Conservation (phyloP, 306 rosid genomes). For the Prunus campanulata region DNA sequence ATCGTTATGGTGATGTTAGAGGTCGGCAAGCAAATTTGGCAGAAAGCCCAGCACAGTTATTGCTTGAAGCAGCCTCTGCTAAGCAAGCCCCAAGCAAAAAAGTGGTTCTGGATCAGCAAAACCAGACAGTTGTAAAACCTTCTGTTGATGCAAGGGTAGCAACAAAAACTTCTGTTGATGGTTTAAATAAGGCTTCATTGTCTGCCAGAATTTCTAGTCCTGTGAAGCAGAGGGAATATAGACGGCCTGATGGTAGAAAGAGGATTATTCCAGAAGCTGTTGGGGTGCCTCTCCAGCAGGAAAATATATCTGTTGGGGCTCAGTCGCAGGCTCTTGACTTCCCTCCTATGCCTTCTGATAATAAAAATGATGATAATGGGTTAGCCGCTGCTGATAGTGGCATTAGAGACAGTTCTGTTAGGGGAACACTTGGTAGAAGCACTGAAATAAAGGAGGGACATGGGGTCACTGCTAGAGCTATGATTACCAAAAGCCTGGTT, state of each 20-base stretch:
- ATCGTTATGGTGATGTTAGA: slow-evolving; percentile 89
- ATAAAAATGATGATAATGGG: slow-evolving; percentile 49
- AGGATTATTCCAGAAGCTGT: slow-evolving; percentile 98
- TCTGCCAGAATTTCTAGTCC: slow-evolving; percentile 71
- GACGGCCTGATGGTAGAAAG: slow-evolving; percentile 95
- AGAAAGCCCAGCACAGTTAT: slow-evolving; percentile 91
- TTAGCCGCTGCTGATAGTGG: slow-evolving; percentile 42
- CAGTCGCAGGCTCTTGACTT: slow-evolving; percentile 64
- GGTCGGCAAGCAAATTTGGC: slow-evolving; percentile 85
- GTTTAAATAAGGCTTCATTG: slow-evolving; percentile 50
- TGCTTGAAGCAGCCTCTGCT: slow-evolving; percentile 88
- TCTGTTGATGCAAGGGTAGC: slow-evolving; percentile 36
- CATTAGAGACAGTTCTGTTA: slow-evolving; percentile 45
- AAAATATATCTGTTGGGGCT: slow-evolving; percentile 53
- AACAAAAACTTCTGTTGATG: slow-evolving; percentile 52
- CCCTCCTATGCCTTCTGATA: slow-evolving; percentile 54
- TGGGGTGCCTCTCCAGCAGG: slow-evolving; percentile 76
- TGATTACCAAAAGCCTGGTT: slow-evolving; percentile 76
- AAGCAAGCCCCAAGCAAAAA: slow-evolving; percentile 69
- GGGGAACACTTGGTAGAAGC: slow-evolving; percentile 51
- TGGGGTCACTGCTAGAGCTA: slow-evolving; percentile 84
- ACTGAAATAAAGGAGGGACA: slow-evolving; percentile 65
- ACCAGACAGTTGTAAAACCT: slow-evolving; percentile 48
- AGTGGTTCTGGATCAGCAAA: slow-evolving; percentile 60
- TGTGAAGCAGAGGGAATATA: slow-evolving; percentile 96